Evolutionary conservation across 805 yeast species (phyloP).

Genomic region (Yamadazyma olivae): DNA sequence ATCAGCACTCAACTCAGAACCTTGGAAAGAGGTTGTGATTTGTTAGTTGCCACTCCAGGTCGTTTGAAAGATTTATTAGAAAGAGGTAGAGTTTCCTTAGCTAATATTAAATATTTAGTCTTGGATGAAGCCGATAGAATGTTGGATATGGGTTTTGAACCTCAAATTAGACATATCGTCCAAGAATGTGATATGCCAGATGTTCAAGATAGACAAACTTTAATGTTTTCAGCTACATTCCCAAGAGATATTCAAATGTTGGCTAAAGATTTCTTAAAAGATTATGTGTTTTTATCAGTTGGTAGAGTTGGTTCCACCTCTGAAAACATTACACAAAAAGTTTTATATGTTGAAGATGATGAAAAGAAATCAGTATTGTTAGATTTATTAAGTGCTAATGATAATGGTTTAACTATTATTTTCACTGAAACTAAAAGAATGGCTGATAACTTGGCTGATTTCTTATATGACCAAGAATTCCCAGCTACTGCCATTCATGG

Average conservation of each 20-base stretch:
- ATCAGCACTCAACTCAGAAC: constrained; percentile 83
- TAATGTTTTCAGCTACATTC: constrained; percentile 99
- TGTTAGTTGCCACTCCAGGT: constrained; percentile 98
- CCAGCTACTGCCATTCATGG: constrained; percentile 99
- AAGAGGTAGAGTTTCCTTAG: constrained; percentile 88
- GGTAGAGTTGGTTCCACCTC: constrained; percentile 99
- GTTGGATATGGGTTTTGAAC: constrained; percentile 99
- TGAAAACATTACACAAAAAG: constrained; percentile 94
- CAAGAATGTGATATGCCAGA: constrained; percentile 98
- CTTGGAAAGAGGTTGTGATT: constrained; percentile 90
- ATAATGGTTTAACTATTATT: constrained; percentile 83
- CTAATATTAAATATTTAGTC: constrained; percentile 88
- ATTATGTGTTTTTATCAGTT: constrained; percentile 92
- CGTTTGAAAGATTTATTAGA: constrained; percentile 94
- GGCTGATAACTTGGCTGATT: constrained; percentile 96
- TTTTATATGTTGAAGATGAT: constrained; percentile 89
- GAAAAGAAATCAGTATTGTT: constrained; percentile 89
- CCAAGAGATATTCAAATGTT: constrained; percentile 95
- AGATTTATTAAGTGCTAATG: constrained; percentile 73
- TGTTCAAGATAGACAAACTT: constrained; percentile 87
- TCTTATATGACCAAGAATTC: constrained; percentile 81
- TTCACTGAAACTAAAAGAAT: constrained; percentile 98
- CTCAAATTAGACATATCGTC: constrained; percentile 97
- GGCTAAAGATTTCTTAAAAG: constrained; percentile 95
- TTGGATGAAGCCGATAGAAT: constrained; percentile 99